Percentiles rank a stretch among this genome's conserved stretches.
Conservation (phyloP, 495 filamentous ascomycete species). For the Pseudoneurospora amorphoporcata region DNA sequence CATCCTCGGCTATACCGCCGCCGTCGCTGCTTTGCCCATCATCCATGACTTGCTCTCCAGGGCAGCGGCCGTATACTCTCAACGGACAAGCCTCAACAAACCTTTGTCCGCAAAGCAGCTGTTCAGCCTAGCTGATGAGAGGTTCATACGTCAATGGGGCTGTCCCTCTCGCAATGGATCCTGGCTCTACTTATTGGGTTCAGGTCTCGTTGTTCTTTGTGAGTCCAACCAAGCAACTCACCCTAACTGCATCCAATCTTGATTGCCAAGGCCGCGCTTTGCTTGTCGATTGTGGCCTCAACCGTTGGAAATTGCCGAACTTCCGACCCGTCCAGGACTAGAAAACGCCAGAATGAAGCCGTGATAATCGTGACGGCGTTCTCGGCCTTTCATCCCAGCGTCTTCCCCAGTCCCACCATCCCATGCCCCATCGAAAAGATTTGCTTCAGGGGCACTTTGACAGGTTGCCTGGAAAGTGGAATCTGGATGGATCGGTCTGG, state of each 20-base stretch:
- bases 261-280: neutral
- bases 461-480: neutral
- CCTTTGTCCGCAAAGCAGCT: conserved; percentile 1
- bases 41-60: conserved; percentile 4
- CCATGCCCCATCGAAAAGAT: neutral
- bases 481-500: neutral
- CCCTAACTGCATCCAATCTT: neutral
- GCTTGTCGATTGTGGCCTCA: neutral
- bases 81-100: neutral
- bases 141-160: neutral
- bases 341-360: neutral
- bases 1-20: neutral
- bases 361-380: neutral
- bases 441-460: neutral
- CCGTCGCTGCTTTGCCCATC: conserved; percentile 7
- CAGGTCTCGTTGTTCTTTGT: neutral
- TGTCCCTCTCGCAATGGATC: neutral
- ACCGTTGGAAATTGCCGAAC: neutral
- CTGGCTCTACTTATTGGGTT: neutral
- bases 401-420: neutral
- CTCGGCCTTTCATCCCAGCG: neutral
- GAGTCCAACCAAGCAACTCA: neutral
- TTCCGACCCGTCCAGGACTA: neutral
- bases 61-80: conserved; percentile 1
- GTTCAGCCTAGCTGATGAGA: neutral